phyloP scores from a whole-genome alignment of 2,329 filamentous ascomycete species.

The Aspergillus oerlinghausenensis region DNA sequence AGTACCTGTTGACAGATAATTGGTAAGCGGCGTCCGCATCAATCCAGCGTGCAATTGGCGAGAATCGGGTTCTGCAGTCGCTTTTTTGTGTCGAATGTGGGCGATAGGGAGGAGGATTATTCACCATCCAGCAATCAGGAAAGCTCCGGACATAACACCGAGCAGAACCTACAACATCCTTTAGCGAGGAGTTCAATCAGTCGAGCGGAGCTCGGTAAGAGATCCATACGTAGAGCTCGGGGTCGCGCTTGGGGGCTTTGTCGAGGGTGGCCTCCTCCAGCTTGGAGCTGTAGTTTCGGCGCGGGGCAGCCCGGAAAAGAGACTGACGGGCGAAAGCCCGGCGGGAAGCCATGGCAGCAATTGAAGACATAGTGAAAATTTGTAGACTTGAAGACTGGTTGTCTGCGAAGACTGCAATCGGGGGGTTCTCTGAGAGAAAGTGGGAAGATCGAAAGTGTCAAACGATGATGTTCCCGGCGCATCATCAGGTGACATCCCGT shows the following conservation, averaged over 20 bases:
- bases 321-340: slow-evolving; percentile 40
- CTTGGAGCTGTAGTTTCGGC: slow-evolving; percentile 38
- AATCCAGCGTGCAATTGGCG: slow-evolving; percentile 1
- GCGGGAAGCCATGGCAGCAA: slow-evolving; percentile 38
- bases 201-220: slow-evolving; percentile 7
- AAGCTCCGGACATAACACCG: slow-evolving; percentile 82
- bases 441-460: slow-evolving; percentile 27
- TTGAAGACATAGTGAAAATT: slow-evolving; percentile 36
- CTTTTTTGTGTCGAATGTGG: slow-evolving; percentile 7
- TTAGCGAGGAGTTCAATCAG: slow-evolving; percentile 15
- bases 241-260: slow-evolving; percentile 64
- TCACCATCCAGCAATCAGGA: slow-evolving; percentile 78
- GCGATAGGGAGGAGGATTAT: slow-evolving; percentile 13
- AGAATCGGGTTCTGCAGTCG: background rate
- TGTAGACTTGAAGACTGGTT: slow-evolving; percentile 12
- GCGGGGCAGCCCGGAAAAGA: slow-evolving; percentile 37
- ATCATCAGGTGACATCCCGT: slow-evolving; percentile 26
- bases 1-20: slow-evolving; percentile 33
- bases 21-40: background rate
- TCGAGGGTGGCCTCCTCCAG: slow-evolving; percentile 51
- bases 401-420: slow-evolving; percentile 13
- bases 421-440: slow-evolving; percentile 12
- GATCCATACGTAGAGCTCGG: slow-evolving; percentile 66
- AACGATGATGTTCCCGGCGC: slow-evolving; percentile 31
- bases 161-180: slow-evolving; percentile 66